These are phyloP conservation scores for Aspergillus japonicus DNA, from an alignment of 2,329 filamentous ascomycete species.

Conservation along the genomic window DNA sequence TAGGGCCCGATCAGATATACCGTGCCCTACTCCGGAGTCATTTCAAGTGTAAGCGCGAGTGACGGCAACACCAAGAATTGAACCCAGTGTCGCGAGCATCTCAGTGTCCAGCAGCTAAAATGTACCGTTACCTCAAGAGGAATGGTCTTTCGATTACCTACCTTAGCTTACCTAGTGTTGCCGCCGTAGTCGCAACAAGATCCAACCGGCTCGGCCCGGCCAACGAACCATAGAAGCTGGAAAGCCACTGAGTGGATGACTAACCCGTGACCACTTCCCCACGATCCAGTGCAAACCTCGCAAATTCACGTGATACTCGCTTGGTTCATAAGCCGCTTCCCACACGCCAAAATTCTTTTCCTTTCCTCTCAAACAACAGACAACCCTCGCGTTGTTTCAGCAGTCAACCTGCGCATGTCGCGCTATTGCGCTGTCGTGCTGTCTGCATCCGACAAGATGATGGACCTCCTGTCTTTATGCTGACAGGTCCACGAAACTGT, in stretches of 20 bases:
- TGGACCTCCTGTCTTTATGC: background rate
- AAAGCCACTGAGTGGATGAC: background rate
- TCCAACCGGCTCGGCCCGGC: slow-evolving; percentile 14
- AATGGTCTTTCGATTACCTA: background rate
- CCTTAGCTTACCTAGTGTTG: too few relatives aligned
- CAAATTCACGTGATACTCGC: background rate
- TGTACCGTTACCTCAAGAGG: background rate
- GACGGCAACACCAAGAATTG: too few relatives aligned
- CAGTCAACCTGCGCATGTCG: background rate
- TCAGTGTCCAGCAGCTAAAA: background rate
- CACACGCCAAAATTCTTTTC: background rate
- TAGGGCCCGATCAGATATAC: background rate
- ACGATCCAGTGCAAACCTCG: background rate
- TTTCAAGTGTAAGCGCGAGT: background rate
- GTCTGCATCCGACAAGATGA: background rate
- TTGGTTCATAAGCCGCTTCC: background rate
- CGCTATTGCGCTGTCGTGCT: background rate
- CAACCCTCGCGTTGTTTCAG: background rate
- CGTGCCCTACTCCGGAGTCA: background rate
- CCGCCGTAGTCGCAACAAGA: background rate
- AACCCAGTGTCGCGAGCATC: too few relatives aligned
- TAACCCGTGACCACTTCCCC: background rate
- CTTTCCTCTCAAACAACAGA: background rate
- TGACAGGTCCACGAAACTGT: background rate
- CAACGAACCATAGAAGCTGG: slow-evolving; percentile 1